phyloP scores from a whole-genome alignment of 306 rosid species.

The Medicago ruthenica region DNA sequence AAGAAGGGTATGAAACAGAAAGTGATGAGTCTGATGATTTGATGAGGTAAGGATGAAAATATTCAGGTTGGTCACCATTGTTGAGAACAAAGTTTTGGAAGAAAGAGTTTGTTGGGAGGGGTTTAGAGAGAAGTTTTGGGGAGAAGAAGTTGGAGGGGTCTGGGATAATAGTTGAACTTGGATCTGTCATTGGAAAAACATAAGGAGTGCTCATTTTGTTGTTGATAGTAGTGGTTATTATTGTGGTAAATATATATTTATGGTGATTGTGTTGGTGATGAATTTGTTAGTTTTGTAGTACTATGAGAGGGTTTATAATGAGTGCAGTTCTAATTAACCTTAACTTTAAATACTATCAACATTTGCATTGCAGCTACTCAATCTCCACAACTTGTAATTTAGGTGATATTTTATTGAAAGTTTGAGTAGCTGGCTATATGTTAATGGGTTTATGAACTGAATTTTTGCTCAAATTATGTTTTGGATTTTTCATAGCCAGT shows the following conservation, averaged over 20 bases:
- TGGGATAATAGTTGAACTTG: background rate
- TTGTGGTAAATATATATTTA: background rate
- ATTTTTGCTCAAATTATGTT: background rate
- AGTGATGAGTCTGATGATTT: background rate
- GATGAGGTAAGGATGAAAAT: constrained; percentile 1
- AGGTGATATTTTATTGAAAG: background rate
- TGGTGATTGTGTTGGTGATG: background rate
- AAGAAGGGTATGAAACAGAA: constrained; percentile 73
- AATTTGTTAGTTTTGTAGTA: background rate
- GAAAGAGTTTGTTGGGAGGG: constrained; percentile 1
- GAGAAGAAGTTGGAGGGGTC: background rate
- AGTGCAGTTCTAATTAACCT: background rate
- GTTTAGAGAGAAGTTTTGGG: background rate
- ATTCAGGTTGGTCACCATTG: background rate
- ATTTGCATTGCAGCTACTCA: background rate
- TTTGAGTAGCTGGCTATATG: background rate
- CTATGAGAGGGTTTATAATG: background rate
- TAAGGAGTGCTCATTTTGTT: background rate
- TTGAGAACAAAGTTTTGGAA: background rate
- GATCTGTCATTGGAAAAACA: background rate
- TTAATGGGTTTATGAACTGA: background rate
- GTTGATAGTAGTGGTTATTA: background rate
- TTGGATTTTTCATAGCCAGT: background rate
- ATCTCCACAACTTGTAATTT: background rate
- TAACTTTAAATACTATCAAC: background rate